Evolutionary conservation across 768 basidiomycete species (phyloP), one percentile per base, ranked within the genome.

Genomic region (Lepiota venenata): DNA sequence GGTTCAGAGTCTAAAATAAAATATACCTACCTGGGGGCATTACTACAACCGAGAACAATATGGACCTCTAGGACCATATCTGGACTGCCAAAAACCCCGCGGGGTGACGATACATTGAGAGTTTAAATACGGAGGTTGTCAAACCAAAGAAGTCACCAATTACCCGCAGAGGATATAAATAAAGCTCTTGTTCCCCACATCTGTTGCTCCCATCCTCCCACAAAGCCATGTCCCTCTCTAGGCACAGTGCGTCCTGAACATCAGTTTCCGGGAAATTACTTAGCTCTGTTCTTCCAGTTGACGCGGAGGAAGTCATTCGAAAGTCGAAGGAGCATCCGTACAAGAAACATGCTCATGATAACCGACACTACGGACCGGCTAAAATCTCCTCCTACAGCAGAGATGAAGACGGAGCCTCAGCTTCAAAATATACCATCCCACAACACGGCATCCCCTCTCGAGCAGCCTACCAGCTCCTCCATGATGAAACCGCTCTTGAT

Each of bases 401-500:
- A 56, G 75, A 76, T 51, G 71, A 71, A 55, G 75, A 75, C 50
- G 71, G 66, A 6, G 66, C 71, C 3, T 53, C 56, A 3, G 65
- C 71, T 16, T 75, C 78, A 27, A 81, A 81, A 62, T 79, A 77
- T 59, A 67, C 66, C 0, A 65, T 81, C 14, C 79, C 79, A 4
- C 64, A 63, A 42, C 51, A 68, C 5, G 78, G 79, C 2, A 76
- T 79, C 41, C 66, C 71, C 11, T 73, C 73, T 11, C 72, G 69
- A 50, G 69, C 75, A 4, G 78, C 78, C 0, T 78, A 78, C 61
- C 77, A 79, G 58, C 67, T 80, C 41, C 64, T 80, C 8, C 77
- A 78, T 60, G 82, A 83, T 60, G 82, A 87, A 66, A 74, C 80
- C 14, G 69, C 73, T 1, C 71, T 84, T 5, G 81, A 83, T 59